Percentiles rank a stretch among this genome's conserved stretches.
Conservation (phyloP, 2,329 filamentous ascomycete genomes). For the Beauveria pseudobassiana region DNA sequence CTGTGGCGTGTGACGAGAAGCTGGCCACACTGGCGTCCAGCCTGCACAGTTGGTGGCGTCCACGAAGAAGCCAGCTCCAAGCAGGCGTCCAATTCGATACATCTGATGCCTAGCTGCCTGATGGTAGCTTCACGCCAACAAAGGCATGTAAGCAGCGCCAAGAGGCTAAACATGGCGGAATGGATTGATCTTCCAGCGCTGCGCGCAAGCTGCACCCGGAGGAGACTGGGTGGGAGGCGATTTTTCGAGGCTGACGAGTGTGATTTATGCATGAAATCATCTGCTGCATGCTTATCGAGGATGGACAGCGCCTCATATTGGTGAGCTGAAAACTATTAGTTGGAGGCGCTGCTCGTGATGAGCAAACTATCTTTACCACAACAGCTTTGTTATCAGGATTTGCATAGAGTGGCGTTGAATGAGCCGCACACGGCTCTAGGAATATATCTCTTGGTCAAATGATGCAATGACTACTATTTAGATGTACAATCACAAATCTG, state of each 20-base stretch:
- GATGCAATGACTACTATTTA: no score
- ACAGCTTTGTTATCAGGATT: neutral
- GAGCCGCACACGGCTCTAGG: neutral
- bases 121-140: neutral
- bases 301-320: neutral
- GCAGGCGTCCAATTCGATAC: neutral
- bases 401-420: neutral
- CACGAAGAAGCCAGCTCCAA: neutral
- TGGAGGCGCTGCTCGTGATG: neutral
- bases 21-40: neutral
- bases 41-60: neutral
- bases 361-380: neutral
- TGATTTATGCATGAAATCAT: neutral
- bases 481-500: no score
- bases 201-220: neutral
- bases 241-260: neutral
- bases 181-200: neutral
- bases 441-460: neutral
- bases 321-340: neutral
- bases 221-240: neutral
- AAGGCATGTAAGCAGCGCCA: constrained; percentile 6
- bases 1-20: neutral
- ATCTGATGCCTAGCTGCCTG: neutral
- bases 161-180: neutral
- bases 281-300: neutral